A percentile compares a stretch with the other conserved stretches of the same genome.
Conservation (phyloP, 495 filamentous ascomycete genomes). For the Aspergillus cavernicola region DNA sequence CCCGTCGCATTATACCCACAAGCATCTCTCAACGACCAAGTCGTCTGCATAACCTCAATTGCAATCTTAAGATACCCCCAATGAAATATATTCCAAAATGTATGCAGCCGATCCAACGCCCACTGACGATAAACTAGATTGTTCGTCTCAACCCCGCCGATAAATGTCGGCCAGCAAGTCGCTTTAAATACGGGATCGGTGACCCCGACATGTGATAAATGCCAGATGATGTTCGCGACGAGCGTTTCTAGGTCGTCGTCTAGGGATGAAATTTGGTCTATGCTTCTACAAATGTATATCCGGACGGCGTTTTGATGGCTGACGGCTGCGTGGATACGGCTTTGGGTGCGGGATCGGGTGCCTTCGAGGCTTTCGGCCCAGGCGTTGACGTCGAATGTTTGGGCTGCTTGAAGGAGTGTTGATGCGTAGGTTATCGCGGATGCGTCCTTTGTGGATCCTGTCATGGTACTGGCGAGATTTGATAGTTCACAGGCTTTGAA, state of each 20-base stretch:
- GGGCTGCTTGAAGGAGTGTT: background rate
- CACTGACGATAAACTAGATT: background rate
- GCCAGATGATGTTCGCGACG: background rate
- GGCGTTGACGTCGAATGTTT: background rate
- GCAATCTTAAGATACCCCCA: slow-evolving; percentile 10
- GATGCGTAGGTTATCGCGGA: background rate
- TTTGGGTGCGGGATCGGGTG: background rate
- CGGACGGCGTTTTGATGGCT: slow-evolving; percentile 1
- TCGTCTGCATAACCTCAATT: slow-evolving; percentile 6
- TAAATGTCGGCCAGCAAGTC: slow-evolving; percentile 12
- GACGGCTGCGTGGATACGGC: background rate
- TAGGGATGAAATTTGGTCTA: background rate
- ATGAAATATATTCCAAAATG: slow-evolving; percentile 2
- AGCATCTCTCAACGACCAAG: slow-evolving; percentile 3
- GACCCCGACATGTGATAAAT: background rate
- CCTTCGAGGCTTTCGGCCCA: slow-evolving; percentile 3
- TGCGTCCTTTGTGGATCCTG: background rate
- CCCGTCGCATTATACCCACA: too few species aligned
- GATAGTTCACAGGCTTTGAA: slow-evolving; percentile 11
- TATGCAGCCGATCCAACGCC: slow-evolving; percentile 1
- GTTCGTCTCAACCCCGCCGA: slow-evolving; percentile 8
- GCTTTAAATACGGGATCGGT: background rate
- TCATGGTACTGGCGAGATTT: background rate
- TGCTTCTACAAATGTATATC: background rate
- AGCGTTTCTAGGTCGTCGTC: background rate